These are phyloP conservation scores for Thielaviopsis musarum DNA, from an alignment of 2,329 filamentous ascomycete genomes.

Conservation along the genomic window DNA sequence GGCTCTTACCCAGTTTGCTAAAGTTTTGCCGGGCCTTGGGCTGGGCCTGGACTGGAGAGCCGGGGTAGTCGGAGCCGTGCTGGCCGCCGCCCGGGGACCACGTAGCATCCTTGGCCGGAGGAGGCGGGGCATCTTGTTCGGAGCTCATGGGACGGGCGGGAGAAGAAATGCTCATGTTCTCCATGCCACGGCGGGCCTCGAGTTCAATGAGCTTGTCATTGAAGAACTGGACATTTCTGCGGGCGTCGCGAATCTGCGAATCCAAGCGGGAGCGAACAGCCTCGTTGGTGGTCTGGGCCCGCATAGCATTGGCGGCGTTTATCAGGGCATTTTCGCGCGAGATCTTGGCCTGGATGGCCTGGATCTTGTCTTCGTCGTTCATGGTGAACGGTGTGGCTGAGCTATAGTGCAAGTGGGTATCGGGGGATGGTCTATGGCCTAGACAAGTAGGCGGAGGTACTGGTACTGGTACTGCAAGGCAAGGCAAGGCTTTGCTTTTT, in stretches of 20 bases:
- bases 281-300: conserved; percentile 87
- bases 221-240: conserved; percentile 87
- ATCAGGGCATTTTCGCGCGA: conserved; percentile 93
- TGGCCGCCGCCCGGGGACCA: conserved; percentile 63
- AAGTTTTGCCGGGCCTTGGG: conserved; percentile 76
- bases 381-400: conserved; percentile 27
- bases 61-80: conserved; percentile 46
- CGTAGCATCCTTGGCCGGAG: conserved; percentile 61
- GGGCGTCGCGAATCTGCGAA: conserved; percentile 82
- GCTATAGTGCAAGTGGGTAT: neutral
- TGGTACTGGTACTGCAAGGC: neutral
- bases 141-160: conserved; percentile 28
- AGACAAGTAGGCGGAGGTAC: too few species aligned
- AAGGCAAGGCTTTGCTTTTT: neutral
- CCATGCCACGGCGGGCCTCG: conserved; percentile 60
- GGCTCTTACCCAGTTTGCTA: conserved; percentile 74
- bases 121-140: conserved; percentile 37
- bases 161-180: conserved; percentile 46
- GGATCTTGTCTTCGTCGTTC: conserved; percentile 48
- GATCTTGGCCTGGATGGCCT: conserved; percentile 89
- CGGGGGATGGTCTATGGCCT: neutral
- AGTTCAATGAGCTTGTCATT: conserved; percentile 83
- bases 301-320: conserved; percentile 86
- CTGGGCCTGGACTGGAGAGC: conserved; percentile 41
- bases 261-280: conserved; percentile 80